Evolutionary conservation across 148 eudicot species (phyloP), one percentile per base, ranked within the genome.

Genomic region (Silene conica): DNA sequence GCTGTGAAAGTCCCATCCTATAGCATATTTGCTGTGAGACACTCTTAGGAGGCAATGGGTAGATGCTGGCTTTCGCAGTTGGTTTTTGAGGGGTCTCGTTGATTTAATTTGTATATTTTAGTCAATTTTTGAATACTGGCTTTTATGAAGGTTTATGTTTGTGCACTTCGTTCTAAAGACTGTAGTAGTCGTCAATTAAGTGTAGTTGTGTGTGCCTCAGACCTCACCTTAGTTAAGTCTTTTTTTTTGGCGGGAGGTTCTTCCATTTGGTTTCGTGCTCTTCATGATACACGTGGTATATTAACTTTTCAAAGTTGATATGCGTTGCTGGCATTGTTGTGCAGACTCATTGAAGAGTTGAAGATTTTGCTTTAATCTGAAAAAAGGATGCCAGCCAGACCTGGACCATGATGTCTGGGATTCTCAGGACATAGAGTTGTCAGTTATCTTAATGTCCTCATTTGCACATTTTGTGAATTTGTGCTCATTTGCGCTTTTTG

Each of bases 371-470:
- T 64, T 31, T 63, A 63, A n/a, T 63, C 34, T 15, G 14, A 28
- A 16, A 28, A 28, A 63, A 14, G 67, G 10, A 23, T 26, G 66
- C 34, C 31, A 63, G 43, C 43, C 20, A 31, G 46, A 63, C 45
- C 31, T 63, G 19, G 45, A 60, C 23, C 26, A 21, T 21, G 63
- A 28, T 22, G 63, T 26, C 63, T 60, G 21, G 28, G 11, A 1
- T 63, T 63, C 41, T 62, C 66, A 62, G 26, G 66, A 62, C 66
- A 62, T 62, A 31, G 34, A 31, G 4, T 31, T 31, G 34, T 31
- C 34, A 31, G 34, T 31, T 31, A 31, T 31, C 34, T 31, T 31
- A 31, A 31, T 31, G 4, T 31, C 34, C 34, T 31, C 34, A 31
- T 31, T 26, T 31, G 60, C 21, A 5, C 60, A 0, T 56, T 56